A percentile compares a stretch with the other conserved stretches of the same genome.
Evolutionary conservation across 768 basidiomycete species (phyloP).

Genomic region (Amanita thiersii): DNA sequence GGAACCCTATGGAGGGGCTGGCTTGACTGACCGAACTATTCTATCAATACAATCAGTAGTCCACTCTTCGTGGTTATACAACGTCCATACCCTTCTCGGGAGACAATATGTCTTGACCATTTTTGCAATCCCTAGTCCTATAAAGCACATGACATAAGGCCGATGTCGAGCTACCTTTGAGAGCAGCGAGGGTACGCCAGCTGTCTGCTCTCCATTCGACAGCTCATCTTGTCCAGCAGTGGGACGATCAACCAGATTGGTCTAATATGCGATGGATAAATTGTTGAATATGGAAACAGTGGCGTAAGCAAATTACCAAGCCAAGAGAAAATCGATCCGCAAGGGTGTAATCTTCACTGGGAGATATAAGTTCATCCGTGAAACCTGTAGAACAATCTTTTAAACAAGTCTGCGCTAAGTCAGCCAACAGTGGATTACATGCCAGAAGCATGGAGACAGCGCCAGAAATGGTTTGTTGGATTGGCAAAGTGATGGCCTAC

Average conservation of each 20-base stretch:
- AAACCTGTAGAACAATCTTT: slow-evolving; percentile 41
- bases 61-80: neutral
- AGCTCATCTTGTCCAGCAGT: slow-evolving; percentile 60
- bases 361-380: slow-evolving; percentile 40
- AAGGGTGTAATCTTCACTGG: slow-evolving; percentile 54
- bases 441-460: slow-evolving; percentile 62
- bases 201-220: slow-evolving; percentile 39
- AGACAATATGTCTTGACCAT: slow-evolving; percentile 21
- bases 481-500: slow-evolving; percentile 76
- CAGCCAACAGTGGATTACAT: too few species aligned
- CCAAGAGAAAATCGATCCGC: slow-evolving; percentile 55
- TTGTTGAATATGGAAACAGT: neutral
- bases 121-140: slow-evolving; percentile 60
- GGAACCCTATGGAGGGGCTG: slow-evolving; percentile 27
- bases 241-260: slow-evolving; percentile 66
- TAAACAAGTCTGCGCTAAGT: neutral
- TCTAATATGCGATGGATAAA: slow-evolving; percentile 31
- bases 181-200: slow-evolving; percentile 49
- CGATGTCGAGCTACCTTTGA: slow-evolving; percentile 46
- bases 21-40: slow-evolving; percentile 9
- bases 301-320: slow-evolving; percentile 38
- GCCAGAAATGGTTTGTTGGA: slow-evolving; percentile 80
- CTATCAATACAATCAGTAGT: too few species aligned
- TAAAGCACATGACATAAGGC: slow-evolving; percentile 69
- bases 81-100: slow-evolving; percentile 11